Evolutionary conservation across 2,329 filamentous ascomycete species (phyloP).

Genomic region (Zalaria sp.): DNA sequence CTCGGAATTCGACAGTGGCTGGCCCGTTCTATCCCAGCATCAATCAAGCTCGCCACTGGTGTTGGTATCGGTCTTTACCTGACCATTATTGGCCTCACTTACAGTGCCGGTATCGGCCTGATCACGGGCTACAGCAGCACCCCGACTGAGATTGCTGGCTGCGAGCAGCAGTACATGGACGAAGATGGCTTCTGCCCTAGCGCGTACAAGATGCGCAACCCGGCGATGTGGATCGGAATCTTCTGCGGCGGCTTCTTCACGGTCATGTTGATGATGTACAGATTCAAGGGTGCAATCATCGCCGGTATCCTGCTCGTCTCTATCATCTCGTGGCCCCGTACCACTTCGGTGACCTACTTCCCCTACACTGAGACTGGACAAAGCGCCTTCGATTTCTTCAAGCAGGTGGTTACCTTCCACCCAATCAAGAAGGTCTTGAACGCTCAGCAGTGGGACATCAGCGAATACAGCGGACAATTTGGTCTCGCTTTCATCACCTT

Average conservation of each 20-base stretch:
- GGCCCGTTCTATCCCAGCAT: slow-evolving; percentile 65
- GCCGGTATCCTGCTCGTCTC: slow-evolving; percentile 70
- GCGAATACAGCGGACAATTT: slow-evolving; percentile 58
- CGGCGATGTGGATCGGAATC: slow-evolving; percentile 77
- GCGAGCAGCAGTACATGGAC: slow-evolving; percentile 36
- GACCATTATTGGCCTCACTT: slow-evolving; percentile 61
- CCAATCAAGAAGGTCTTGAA: slow-evolving; percentile 54
- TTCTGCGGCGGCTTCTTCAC: slow-evolving; percentile 76
- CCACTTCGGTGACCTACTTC: slow-evolving; percentile 66
- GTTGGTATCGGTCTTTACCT: slow-evolving; percentile 78
- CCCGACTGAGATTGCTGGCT: slow-evolving; percentile 65
- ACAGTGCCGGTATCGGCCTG: slow-evolving; percentile 68
- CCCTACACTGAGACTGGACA: slow-evolving; percentile 57
- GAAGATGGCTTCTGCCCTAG: slow-evolving; percentile 44
- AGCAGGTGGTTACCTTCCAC: slow-evolving; percentile 74
- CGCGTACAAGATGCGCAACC: slow-evolving; percentile 63
- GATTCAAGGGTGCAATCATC: slow-evolving; percentile 77
- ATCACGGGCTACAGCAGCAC: slow-evolving; percentile 55
- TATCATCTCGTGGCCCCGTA: slow-evolving; percentile 76
- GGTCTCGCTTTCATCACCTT: slow-evolving; percentile 77
- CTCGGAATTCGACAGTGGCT: slow-evolving; percentile 80
- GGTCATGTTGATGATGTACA: slow-evolving; percentile 68
- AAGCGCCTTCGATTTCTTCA: slow-evolving; percentile 70
- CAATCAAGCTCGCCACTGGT: slow-evolving; percentile 76
- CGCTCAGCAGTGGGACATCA: slow-evolving; percentile 62